Evolutionary conservation across 2,329 filamentous ascomycete species (phyloP).

Genomic region (Exophiala aquamarina): DNA sequence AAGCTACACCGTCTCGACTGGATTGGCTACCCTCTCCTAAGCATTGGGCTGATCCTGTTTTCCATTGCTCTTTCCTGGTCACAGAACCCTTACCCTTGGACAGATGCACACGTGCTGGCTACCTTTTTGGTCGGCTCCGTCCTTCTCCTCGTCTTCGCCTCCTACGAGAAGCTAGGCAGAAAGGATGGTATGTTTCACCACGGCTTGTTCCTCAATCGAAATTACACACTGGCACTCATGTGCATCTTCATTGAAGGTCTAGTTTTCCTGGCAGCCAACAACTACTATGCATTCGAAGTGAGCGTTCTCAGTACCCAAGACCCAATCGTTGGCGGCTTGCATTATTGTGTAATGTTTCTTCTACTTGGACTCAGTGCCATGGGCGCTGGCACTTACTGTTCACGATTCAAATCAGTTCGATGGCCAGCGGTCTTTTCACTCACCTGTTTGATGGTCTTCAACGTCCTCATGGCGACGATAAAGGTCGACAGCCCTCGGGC

Average conservation of each 20-base stretch:
- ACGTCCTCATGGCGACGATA: background rate
- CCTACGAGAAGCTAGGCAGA: slow-evolving; percentile 57
- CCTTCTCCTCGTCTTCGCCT: slow-evolving; percentile 44
- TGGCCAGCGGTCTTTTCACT: background rate
- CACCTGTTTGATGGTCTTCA: background rate
- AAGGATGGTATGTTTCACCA: slow-evolving; percentile 48
- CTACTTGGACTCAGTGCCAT: background rate
- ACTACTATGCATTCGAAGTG: slow-evolving; percentile 13
- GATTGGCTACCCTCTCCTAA: slow-evolving; percentile 8
- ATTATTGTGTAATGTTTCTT: slow-evolving; percentile 25
- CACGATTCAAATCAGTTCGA: background rate
- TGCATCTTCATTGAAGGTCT: slow-evolving; percentile 61
- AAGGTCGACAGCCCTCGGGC: background rate
- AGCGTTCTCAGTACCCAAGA: slow-evolving; percentile 4
- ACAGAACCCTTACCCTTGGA: slow-evolving; percentile 56
- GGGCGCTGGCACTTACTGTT: background rate
- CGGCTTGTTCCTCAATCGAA: slow-evolving; percentile 54
- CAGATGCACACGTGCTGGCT: slow-evolving; percentile 48
- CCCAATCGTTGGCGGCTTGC: slow-evolving; percentile 33
- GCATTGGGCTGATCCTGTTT: slow-evolving; percentile 37
- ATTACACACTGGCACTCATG: slow-evolving; percentile 60
- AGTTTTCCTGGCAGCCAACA: slow-evolving; percentile 58
- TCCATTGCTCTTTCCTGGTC: slow-evolving; percentile 59
- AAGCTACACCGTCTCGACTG: slow-evolving; percentile 13
- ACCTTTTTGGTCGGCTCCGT: slow-evolving; percentile 49